phyloP scores from a whole-genome alignment of 805 yeast genomes.

The Lachancea thermotolerans region DNA sequence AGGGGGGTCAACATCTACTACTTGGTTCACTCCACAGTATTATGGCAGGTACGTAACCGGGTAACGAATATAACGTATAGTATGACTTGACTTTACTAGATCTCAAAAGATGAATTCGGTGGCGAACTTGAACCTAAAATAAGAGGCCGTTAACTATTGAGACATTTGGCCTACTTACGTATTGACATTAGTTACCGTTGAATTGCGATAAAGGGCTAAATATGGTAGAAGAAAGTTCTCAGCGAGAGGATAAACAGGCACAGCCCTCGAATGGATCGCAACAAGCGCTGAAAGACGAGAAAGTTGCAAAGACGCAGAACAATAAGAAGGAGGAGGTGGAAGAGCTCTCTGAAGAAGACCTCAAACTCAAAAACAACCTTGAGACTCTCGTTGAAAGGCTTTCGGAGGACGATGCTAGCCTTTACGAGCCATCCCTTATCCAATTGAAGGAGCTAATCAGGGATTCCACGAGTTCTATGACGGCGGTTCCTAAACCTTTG shows the following conservation, averaged over 20 bases:
- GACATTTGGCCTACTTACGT: background rate
- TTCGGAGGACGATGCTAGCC: constrained; percentile 39
- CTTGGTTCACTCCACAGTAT: too few species aligned
- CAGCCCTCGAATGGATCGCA: constrained; percentile 8
- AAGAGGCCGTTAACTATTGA: background rate
- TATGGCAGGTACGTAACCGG: background rate
- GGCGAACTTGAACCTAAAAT: constrained; percentile 2
- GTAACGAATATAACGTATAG: background rate
- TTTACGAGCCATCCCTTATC: constrained; percentile 56
- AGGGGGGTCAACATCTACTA: too few species aligned
- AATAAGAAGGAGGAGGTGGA: constrained; percentile 47
- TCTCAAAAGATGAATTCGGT: constrained; percentile 3
- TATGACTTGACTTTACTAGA: background rate
- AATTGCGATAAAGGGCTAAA: background rate
- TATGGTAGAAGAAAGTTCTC: constrained; percentile 17
- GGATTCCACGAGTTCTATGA: constrained; percentile 96
- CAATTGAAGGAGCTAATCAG: constrained; percentile 71
- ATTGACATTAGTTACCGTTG: background rate
- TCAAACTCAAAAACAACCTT: constrained; percentile 75
- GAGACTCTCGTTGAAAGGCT: constrained; percentile 81
- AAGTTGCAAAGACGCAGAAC: constrained; percentile 17
- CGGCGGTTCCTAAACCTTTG: constrained; percentile 98
- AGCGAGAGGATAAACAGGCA: constrained; percentile 12
- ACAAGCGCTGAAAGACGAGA: constrained; percentile 11
- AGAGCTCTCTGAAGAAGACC: constrained; percentile 90